Base-by-base conservation (phyloP, 2,329 filamentous ascomycete genomes). In the Teratosphaeria gauchensis region DNA sequence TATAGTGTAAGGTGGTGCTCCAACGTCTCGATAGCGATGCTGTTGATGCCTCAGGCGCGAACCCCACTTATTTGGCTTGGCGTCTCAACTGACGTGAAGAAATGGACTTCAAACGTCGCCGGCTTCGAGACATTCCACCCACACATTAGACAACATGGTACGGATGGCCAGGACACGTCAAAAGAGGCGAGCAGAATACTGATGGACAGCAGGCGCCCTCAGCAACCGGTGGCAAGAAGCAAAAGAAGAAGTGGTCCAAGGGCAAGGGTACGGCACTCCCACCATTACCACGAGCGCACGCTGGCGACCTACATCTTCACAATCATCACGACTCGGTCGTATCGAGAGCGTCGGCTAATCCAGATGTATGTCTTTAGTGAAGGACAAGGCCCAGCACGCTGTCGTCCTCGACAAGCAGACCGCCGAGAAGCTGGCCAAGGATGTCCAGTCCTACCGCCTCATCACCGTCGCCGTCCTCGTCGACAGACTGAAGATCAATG, bases 301-400 rank as follows among this genome's bases (percentile, higher is more conserved):
- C 35, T 12, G 5, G 12, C 35, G 12, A 16, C 12, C 14, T 16
- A 57, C 46, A 19, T 5, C 19, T 8, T 30, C 28, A 53, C 19
- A 28, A n/a, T 31, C 32, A 28, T 46, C 30, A 21, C 11, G 28
- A 21, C 32, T 32, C 48, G 33, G 6, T 35, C 16, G 9, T 4
- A 2, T 19, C 8, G 8, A 35, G 30, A 28, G 16, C 21, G 53
- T 46, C 53, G 24, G 53, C 38, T 57, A 19, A 57, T 35, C n/a
- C 28, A 48, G 6, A 12, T 14, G 4, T 35, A 6, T 32, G 31
- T 21, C n/a, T 31, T 32, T 52, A 62, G 60, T 99, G 84, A 99
- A 99, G 94, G 94, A 99, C 87, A 99, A 99, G 92, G 92, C 94
- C 81, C 89, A 97, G 80, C 94, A 99, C 86, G 90, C 89, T 80